phyloP scores from a whole-genome alignment of 768 basidiomycete genomes.

The Lyophyllum decastes region DNA sequence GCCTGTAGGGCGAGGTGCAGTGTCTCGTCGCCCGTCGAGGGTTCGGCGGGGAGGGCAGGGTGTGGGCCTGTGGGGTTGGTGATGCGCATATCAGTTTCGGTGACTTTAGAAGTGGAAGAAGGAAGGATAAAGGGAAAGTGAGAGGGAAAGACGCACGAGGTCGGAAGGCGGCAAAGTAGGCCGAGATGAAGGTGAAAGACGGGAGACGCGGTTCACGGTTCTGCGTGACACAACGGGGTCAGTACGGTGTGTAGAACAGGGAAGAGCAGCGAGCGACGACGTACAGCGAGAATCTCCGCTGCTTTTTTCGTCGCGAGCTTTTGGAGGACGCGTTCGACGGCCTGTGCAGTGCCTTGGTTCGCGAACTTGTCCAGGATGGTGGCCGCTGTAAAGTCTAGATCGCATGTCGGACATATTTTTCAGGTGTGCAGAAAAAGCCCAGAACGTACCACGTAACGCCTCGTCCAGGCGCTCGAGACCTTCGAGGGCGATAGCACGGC shows the following conservation, averaged over 20 bases:
- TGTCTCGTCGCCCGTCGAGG: conserved; percentile 82
- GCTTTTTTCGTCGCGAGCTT: conserved; percentile 75
- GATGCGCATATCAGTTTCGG: background rate
- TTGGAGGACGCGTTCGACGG: conserved; percentile 93
- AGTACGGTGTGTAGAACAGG: background rate
- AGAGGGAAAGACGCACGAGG: conserved; percentile 52
- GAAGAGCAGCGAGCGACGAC: conserved; percentile 17
- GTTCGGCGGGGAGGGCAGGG: conserved; percentile 72
- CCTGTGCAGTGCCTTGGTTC: conserved; percentile 72
- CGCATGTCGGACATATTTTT: background rate
- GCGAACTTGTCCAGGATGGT: conserved; percentile 94
- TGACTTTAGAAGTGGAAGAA: background rate
- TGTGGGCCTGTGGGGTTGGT: conserved; percentile 54
- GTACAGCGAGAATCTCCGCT: conserved; percentile 67
- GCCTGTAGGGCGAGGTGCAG: conserved; percentile 81
- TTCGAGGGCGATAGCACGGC: conserved; percentile 86
- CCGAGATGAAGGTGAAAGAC: conserved; percentile 87
- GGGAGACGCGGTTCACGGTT: conserved; percentile 82
- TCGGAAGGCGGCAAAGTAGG: conserved; percentile 97
- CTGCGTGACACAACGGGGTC: conserved; percentile 27
- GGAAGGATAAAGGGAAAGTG: background rate
- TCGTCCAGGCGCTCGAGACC: conserved; percentile 72
- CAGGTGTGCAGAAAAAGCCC: background rate
- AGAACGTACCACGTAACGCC: conserved; percentile 69
- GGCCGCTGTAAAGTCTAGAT: conserved; percentile 89